Base-by-base conservation (phyloP, 108 stramenopile genomes). In the Conticribra guillardii region DNA sequence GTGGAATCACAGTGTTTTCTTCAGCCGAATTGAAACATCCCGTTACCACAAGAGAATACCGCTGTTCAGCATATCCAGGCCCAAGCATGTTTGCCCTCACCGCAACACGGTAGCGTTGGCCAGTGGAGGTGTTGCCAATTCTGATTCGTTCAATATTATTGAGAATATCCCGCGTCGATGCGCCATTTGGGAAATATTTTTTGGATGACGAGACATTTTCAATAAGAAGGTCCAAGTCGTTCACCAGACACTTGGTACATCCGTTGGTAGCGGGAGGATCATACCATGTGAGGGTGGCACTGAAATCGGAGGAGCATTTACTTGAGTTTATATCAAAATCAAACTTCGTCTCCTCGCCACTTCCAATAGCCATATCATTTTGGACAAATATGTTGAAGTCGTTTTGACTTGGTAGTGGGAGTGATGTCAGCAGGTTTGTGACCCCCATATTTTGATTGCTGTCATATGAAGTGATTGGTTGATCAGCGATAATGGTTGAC, bases 141-240 rank as follows among this genome's bases (percentile, higher is more conserved):
- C 81, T 69, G 45, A 76, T 41, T 4, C 81, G 62, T 49, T 82
- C 81, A 15, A 64, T 52, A 48, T 76, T 82, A 52, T 82, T 82
- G 1, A 54, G 19, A 53, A 19, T 28, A 21, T 82, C 81, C 0
- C 60, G 59, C 26, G 11, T 23, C 0, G 50, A 51, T 27, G 19
- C 22, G 28, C 74, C 74, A 48, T 82, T 82, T 2, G 81, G 75
- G 32, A 55, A 76, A 44, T 60, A 56, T 23, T 41, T 69, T n/a
- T 41, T 53, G 14, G 59, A 23, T 17, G 50, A 54, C 2, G 27
- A 22, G 21, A 61, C 21, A 24, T 71, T 69, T 37, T 45, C 49
- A 0, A 76, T 50, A 2, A 49, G 32, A n/a, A 91, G 69, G 63
- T 91, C 90, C 37, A 91, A 56, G 64, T 91, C 87, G 73, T 91